Evolutionary conservation across 805 yeast species (phyloP).

Genomic region (Wickerhamomyces ciferrii): DNA sequence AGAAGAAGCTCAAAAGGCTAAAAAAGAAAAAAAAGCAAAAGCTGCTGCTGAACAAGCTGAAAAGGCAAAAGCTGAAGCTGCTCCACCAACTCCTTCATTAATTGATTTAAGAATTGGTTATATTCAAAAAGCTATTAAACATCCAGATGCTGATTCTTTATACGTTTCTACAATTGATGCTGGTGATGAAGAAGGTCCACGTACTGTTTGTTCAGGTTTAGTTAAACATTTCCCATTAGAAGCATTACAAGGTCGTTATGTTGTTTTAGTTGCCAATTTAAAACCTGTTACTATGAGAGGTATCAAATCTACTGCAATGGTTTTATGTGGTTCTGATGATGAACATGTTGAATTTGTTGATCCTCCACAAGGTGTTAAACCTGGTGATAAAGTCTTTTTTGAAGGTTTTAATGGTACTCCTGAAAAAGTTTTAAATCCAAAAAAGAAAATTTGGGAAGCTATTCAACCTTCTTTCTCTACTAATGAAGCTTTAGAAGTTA

Average conservation of each 20-base stretch:
- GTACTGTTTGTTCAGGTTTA: conserved; percentile 97
- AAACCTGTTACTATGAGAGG: conserved; percentile 99
- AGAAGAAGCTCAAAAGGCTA: conserved; percentile 56
- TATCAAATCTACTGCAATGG: conserved; percentile 93
- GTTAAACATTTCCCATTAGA: conserved; percentile 86
- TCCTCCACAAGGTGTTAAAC: conserved; percentile 88
- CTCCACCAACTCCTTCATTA: conserved; percentile 74
- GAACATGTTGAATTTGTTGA: conserved; percentile 85
- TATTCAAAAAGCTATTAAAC: conserved; percentile 93
- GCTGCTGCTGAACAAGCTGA: conserved; percentile 33
- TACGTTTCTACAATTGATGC: conserved; percentile 95
- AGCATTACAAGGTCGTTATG: conserved; percentile 92
- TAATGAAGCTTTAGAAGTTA: conserved; percentile 66
- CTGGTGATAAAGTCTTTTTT: conserved; percentile 96
- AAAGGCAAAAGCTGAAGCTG: conserved; percentile 53
- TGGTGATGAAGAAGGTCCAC: conserved; percentile 96
- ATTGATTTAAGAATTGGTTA: conserved; percentile 94
- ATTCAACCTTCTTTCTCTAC: conserved; percentile 90
- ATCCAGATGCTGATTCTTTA: conserved; percentile 95
- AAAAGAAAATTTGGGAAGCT: conserved; percentile 97
- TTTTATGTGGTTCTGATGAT: conserved; percentile 81
- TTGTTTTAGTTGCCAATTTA: conserved; percentile 89
- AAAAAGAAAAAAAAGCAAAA: conserved; percentile 58
- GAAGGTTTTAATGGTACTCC: conserved; percentile 89
- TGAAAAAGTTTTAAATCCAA: conserved; percentile 89